phyloP scores from a whole-genome alignment of 495 filamentous ascomycete genomes.

The Chaetomium tenue region DNA sequence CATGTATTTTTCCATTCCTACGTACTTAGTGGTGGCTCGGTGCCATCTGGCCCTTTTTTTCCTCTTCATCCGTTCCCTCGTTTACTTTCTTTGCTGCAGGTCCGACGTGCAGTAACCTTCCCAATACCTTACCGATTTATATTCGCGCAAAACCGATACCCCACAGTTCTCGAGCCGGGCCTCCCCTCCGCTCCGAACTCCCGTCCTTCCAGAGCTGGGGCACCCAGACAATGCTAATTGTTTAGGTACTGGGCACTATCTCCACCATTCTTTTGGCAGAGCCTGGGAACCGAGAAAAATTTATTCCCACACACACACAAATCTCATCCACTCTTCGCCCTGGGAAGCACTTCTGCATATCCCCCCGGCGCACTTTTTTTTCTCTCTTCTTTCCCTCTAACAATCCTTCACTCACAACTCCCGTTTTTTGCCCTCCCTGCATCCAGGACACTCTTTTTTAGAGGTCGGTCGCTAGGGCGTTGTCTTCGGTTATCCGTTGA shows the following conservation, averaged over 20 bases:
- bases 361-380: constrained; percentile 31
- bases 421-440: constrained; percentile 18
- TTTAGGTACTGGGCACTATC: constrained; percentile 32
- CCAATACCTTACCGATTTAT: constrained; percentile 19
- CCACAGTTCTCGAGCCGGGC: constrained; percentile 26
- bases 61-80: not conserved
- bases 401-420: constrained; percentile 22
- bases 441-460: constrained; percentile 20
- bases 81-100: not conserved
- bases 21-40: not conserved
- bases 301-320: constrained; percentile 42
- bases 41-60: not conserved
- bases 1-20: not conserved
- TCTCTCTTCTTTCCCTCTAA: constrained; percentile 14
- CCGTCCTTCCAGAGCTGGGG: not conserved
- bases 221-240: constrained; percentile 21
- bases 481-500: constrained; percentile 24
- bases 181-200: constrained; percentile 4
- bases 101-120: not conserved
- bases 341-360: constrained; percentile 27
- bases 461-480: constrained; percentile 27
- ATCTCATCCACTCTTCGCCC: constrained; percentile 32
- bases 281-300: constrained; percentile 37
- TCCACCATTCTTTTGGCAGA: constrained; percentile 34
- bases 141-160: constrained; percentile 33